Evolutionary conservation across 345 rosid genomes (phyloP), one percentile per base, ranked within the genome.

Genomic region (Hibiscus mutabilis): DNA sequence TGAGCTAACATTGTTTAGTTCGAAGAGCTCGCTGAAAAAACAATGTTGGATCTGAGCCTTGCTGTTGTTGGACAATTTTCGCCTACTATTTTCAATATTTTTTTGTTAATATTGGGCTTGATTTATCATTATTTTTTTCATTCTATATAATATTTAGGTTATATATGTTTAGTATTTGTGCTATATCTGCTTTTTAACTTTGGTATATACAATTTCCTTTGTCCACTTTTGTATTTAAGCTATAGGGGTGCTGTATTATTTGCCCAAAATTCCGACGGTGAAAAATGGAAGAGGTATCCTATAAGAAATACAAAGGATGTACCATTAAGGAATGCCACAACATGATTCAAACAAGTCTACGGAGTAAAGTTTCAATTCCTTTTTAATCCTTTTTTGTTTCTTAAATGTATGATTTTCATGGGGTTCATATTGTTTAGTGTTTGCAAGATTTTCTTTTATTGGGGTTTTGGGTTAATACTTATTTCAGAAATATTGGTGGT

Each of bases 281-380:
- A 24, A 22, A 21, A 44, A 65, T 65, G 69, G 55, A 14, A 65
- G 21, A 44, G 10, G 69, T 22, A 13, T 6, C 69, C 33, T 14
- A 15, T 6, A 2, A 16, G 55, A 44, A 65, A 44, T 14, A 6
- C 10, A 6, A 0, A 13, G 55, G 69, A 44, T 6, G 55, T 18
- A 44, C 55, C 35, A 1, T 65, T 65, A 14, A 14, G 19, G 69
- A 65, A 44, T 65, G 69, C 33, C 3, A 44, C 14, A 10, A 3
- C 55, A 65, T 44, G 69, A 44, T 65, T 70, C 84, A 71, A 13
- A 56, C 70, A 79, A 86, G 91, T 69, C 80, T 88, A 47, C 80
- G 80, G 77, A 79, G 93, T 86, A 85, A 73, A n/a, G 27, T 7
- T 74, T 49, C 27, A 29, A 44, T 22, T 37, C 6, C 13, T 11